phyloP scores from a whole-genome alignment of 2,329 filamentous ascomycete genomes.

The Clarireedia homoeocarpa region DNA sequence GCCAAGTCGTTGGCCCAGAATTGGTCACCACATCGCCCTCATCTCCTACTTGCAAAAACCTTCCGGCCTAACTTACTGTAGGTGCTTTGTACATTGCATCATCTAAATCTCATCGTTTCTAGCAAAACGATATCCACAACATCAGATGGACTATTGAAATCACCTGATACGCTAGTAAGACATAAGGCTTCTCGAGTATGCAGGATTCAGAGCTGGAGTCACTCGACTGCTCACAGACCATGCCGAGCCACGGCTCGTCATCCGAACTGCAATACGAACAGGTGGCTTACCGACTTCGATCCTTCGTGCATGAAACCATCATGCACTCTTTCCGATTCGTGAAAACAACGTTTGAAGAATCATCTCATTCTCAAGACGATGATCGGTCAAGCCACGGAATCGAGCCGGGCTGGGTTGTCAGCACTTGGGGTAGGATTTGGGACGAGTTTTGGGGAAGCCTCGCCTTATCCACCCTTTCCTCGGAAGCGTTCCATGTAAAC shows the following conservation, averaged over 20 bases:
- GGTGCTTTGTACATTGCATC: too few relatives aligned
- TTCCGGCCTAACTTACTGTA: background rate
- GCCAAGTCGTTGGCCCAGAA: background rate
- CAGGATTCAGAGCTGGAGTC: background rate
- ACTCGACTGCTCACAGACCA: background rate
- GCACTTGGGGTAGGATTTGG: background rate
- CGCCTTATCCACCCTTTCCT: too few relatives aligned
- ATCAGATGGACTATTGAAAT: too few relatives aligned
- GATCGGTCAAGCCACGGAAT: too few relatives aligned
- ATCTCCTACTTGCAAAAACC: too few relatives aligned
- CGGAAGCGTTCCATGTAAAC: background rate
- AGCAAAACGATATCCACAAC: too few relatives aligned
- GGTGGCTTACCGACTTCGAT: background rate
- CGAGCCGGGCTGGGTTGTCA: too few relatives aligned
- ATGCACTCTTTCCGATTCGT: slow-evolving; percentile 1
- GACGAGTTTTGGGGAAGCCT: too few relatives aligned
- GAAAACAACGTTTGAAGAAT: background rate
- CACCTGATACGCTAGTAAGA: background rate
- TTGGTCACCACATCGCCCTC: too few relatives aligned
- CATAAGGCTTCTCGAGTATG: background rate
- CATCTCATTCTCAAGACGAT: too few relatives aligned
- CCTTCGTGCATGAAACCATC: background rate
- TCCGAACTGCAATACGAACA: background rate
- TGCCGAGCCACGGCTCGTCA: slow-evolving; percentile 1
- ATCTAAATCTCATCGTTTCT: too few relatives aligned